A percentile compares a stretch with the other conserved stretches of the same genome.
phyloP scores from a whole-genome alignment of 257 asterid species.

The Solanum piurae region DNA sequence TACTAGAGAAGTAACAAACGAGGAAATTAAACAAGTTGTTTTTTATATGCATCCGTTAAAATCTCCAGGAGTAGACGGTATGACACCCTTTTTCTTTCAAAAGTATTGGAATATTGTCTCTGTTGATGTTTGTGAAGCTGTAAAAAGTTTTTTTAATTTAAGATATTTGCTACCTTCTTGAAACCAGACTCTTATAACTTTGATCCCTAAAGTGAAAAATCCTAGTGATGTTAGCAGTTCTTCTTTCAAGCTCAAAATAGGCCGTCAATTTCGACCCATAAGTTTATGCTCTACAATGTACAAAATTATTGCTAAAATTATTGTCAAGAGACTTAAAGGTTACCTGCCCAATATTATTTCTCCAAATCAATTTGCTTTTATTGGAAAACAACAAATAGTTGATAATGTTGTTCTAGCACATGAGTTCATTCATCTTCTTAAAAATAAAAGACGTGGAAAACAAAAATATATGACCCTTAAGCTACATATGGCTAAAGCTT shows the following conservation, averaged over 20 bases:
- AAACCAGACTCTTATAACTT: not conserved
- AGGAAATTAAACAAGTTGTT: not conserved
- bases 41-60: not conserved
- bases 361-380: not conserved
- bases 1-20: not conserved
- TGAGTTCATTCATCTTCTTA: not conserved
- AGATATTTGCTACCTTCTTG: too few relatives aligned
- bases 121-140: too few relatives aligned
- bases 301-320: too few relatives aligned
- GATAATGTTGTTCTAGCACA: not conserved
- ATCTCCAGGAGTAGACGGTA: too few relatives aligned
- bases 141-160: too few relatives aligned
- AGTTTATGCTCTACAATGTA: not conserved
- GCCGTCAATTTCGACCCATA: not conserved
- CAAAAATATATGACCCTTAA: not conserved
- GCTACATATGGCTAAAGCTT: too few relatives aligned
- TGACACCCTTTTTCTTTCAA: too few relatives aligned
- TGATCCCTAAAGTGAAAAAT: not conserved
- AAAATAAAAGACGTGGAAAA: not conserved
- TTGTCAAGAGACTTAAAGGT: not conserved
- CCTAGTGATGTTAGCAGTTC: not conserved
- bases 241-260: too few relatives aligned
- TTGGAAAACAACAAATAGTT: too few relatives aligned
- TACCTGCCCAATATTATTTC: not conserved
- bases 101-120: too few relatives aligned